A percentile compares a stretch with the other conserved stretches of the same genome.
Evolutionary conservation across 164 flowering plant genomes (phyloP).

Genomic region (Stephania yunnanensis): DNA sequence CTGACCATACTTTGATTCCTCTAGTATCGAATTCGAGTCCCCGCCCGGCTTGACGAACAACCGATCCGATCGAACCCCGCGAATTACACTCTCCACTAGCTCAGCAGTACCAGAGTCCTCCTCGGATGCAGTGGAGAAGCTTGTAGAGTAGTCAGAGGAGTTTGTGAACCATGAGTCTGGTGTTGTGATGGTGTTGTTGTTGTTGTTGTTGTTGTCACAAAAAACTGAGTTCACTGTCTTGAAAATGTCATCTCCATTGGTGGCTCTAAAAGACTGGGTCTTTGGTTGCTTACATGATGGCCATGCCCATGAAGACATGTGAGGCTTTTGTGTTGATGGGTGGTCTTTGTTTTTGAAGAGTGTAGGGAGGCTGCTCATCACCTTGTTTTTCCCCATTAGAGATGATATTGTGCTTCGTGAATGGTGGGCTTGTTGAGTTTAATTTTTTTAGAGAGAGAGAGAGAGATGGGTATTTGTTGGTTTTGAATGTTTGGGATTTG

Average conservation of each 20-base stretch:
- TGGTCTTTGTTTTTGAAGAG: conserved; percentile 20
- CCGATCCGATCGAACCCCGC: conserved; percentile 52
- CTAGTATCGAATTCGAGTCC: conserved; percentile 46
- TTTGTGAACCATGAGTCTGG: conserved; percentile 35
- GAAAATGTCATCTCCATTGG: conserved; percentile 18
- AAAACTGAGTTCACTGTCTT: conserved; percentile 41
- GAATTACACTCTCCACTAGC: conserved; percentile 38
- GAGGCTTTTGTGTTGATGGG: conserved; percentile 25
- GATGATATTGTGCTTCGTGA: no score
- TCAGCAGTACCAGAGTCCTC: conserved; percentile 21
- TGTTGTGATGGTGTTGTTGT: conserved; percentile 17
- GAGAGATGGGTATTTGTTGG: background rate
- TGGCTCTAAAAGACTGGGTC: conserved; percentile 56
- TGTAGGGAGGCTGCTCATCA: conserved; percentile 16
- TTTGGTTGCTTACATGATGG: conserved; percentile 53
- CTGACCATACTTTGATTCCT: conserved; percentile 28
- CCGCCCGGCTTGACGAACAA: conserved; percentile 60
- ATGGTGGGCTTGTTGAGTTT: background rate
- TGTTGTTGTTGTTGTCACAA: background rate
- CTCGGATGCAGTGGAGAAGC: conserved; percentile 30
- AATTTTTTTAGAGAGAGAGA: background rate
- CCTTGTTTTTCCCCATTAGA: conserved; percentile 23
- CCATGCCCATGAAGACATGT: conserved; percentile 47
- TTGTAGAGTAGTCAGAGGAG: conserved; percentile 27
- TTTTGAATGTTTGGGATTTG: background rate